These are phyloP conservation scores for Penicillium sp. DNA, from an alignment of 2,329 filamentous ascomycete genomes.

Conservation along the genomic window DNA sequence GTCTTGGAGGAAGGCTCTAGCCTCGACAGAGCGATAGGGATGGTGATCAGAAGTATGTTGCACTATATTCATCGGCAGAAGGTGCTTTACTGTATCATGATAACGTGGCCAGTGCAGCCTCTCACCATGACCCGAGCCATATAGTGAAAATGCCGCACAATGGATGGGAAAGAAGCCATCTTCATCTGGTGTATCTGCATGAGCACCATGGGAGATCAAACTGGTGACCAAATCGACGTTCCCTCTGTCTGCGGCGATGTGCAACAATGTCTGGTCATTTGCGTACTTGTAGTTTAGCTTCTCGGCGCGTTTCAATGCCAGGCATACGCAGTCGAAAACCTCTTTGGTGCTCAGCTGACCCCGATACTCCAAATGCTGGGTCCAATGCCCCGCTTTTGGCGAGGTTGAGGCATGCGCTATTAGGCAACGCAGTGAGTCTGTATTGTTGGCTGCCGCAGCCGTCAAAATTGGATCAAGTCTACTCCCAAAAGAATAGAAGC, in stretches of 20 bases:
- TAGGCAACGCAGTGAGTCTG: not conserved
- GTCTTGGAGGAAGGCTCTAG: not conserved
- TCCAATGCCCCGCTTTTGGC: not conserved
- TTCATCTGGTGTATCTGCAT: not conserved
- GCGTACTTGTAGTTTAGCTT: not conserved
- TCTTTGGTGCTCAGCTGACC: not conserved
- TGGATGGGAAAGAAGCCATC: not conserved
- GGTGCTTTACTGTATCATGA: not conserved
- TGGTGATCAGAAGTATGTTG: not conserved
- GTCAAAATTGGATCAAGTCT: not conserved
- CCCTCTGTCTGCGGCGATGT: not conserved
- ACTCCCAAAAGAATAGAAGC: not conserved
- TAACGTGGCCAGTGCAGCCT: not conserved
- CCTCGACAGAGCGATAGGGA: not conserved
- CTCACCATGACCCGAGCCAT: no score
- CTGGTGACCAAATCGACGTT: not conserved
- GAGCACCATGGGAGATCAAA: not conserved
- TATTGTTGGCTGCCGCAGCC: not conserved
- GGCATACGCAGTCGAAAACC: not conserved
- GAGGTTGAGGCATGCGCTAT: not conserved
- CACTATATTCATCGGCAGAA: not conserved
- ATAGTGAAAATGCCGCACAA: not conserved
- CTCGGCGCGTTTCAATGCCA: not conserved
- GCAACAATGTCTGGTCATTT: not conserved
- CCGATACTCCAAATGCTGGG: not conserved